Evolutionary conservation across 208 protist species (phyloP).

Genomic region (Tritrichomonas foetus): DNA sequence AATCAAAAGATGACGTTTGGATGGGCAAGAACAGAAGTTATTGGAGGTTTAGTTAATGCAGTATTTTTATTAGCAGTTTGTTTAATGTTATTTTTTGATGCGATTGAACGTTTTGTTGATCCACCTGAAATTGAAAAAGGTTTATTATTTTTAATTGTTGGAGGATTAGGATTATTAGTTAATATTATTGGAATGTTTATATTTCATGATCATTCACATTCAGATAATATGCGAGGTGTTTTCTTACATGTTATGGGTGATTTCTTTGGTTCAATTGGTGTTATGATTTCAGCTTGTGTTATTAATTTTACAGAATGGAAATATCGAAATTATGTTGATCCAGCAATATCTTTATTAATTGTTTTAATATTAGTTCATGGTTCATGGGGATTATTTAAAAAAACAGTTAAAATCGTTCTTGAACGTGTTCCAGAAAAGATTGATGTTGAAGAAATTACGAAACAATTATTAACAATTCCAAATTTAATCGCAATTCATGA

Average conservation of each 20-base stretch:
- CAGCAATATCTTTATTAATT: slow-evolving; percentile 48
- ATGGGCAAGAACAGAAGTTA: slow-evolving; percentile 31
- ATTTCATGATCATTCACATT: slow-evolving; percentile 24
- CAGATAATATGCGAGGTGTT: slow-evolving; percentile 46
- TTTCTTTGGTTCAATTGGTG: slow-evolving; percentile 48
- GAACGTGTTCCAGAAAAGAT: slow-evolving; percentile 42
- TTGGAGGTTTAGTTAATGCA: slow-evolving; percentile 42
- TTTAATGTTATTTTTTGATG: slow-evolving; percentile 43
- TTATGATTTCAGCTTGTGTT: slow-evolving; percentile 46
- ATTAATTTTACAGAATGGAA: slow-evolving; percentile 37
- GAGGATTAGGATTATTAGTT: neutral
- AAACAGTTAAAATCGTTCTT: slow-evolving; percentile 41
- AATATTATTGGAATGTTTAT: slow-evolving; percentile 25
- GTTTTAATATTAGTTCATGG: slow-evolving; percentile 41
- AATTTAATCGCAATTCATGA: slow-evolving; percentile 50
- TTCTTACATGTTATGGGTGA: slow-evolving; percentile 57
- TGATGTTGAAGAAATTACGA: slow-evolving; percentile 33
- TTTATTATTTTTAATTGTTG: neutral
- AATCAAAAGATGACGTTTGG: slow-evolving; percentile 37
- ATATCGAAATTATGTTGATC: slow-evolving; percentile 46
- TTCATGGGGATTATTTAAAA: slow-evolving; percentile 16
- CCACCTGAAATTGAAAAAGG: neutral
- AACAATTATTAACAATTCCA: slow-evolving; percentile 37
- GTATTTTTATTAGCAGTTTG: slow-evolving; percentile 43
- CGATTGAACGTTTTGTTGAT: slow-evolving; percentile 44